A percentile compares a stretch with the other conserved stretches of the same genome.
These are phyloP conservation scores for Hypoxylon cercidicola DNA, from an alignment of 495 filamentous ascomycete genomes.

Conservation along the genomic window DNA sequence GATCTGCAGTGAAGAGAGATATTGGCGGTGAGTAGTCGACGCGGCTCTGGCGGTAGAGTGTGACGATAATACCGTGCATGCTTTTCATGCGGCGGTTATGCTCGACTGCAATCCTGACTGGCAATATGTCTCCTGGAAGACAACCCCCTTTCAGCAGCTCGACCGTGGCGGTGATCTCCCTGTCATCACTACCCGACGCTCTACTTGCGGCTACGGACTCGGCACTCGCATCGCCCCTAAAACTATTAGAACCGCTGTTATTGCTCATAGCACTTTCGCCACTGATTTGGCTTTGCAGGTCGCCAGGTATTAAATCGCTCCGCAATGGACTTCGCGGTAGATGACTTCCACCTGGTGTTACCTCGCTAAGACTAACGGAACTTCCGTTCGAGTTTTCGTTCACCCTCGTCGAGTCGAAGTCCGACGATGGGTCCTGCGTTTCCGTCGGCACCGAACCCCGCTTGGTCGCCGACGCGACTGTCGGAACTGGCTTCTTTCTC, in stretches of 20 bases:
- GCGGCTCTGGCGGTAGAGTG: conserved; percentile 88
- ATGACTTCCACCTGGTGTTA: conserved; percentile 31
- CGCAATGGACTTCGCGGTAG: conserved; percentile 44
- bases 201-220: conserved; percentile 44
- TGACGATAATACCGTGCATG: conserved; percentile 91
- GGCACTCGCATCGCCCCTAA: conserved; percentile 48
- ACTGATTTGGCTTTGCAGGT: conserved; percentile 59
- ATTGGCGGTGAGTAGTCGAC: conserved; percentile 83
- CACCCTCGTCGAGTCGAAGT: conserved; percentile 51
- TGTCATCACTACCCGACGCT: conserved; percentile 52
- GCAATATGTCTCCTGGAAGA: conserved; percentile 84
- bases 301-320: conserved; percentile 46
- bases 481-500: conserved; percentile 50
- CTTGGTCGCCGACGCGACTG: conserved; percentile 36
- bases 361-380: conserved; percentile 51
- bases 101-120: conserved; percentile 81
- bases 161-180: conserved; percentile 87
- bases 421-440: conserved; percentile 44
- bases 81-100: conserved; percentile 90
- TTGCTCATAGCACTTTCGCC: conserved; percentile 56
- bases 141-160: conserved; percentile 85
- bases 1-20: conserved; percentile 65
- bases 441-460: conserved; percentile 41
- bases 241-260: conserved; percentile 53
- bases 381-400: conserved; percentile 58